Percentiles rank a stretch among this genome's conserved stretches.
Conservation (phyloP, 2,329 filamentous ascomycete species). For the Penicillium sp. region DNA sequence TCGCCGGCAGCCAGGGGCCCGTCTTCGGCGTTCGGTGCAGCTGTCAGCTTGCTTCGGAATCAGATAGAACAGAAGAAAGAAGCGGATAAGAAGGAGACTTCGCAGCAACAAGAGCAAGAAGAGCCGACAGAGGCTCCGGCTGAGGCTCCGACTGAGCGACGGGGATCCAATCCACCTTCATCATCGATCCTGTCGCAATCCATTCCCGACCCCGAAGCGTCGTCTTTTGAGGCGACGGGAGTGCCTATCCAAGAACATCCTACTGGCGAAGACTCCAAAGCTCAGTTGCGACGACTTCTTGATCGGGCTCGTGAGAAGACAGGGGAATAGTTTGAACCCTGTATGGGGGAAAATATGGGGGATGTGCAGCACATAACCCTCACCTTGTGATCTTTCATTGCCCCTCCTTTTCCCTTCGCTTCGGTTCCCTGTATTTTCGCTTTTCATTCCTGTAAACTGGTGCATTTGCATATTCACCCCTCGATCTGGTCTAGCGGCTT, state of each 20-base stretch:
- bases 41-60: conserved; percentile 17
- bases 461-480: conserved; percentile 3
- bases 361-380: background rate
- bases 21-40: conserved; percentile 17
- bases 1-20: conserved; percentile 1
- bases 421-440: background rate
- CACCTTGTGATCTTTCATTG: background rate
- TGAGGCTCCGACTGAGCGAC: conserved; percentile 1
- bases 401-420: background rate
- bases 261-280: conserved; percentile 12
- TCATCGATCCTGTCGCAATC: conserved; percentile 14
- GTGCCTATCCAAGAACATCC: conserved; percentile 8
- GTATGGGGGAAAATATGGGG: background rate
- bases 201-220: conserved; percentile 18
- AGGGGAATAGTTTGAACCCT: background rate
- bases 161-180: conserved; percentile 13
- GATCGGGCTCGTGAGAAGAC: conserved; percentile 19
- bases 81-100: background rate
- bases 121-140: background rate
- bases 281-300: conserved; percentile 24
- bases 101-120: background rate
- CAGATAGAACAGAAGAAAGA: conserved; percentile 22
- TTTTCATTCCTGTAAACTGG: background rate
- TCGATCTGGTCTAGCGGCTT: background rate
- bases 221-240: conserved; percentile 21